Evolutionary conservation across 2,329 filamentous ascomycete genomes (phyloP).

Genomic region (Colletotrichum trifolii): DNA sequence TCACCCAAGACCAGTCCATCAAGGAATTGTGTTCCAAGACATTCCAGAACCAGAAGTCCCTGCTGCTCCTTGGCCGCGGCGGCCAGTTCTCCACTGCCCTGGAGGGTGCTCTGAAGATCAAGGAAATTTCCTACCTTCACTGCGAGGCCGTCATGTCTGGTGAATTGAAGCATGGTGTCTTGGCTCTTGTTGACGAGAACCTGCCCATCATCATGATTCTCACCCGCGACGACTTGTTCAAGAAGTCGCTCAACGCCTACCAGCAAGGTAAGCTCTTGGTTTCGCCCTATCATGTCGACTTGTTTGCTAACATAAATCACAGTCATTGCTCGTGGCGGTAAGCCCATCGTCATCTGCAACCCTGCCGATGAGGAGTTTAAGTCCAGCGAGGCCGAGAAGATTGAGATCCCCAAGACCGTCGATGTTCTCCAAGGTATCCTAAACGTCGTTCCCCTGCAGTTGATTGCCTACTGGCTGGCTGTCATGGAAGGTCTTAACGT

Average conservation of each 20-base stretch:
- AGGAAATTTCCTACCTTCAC: conserved; percentile 99
- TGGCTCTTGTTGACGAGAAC: conserved; percentile 97
- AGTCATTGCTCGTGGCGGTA: conserved; percentile 95
- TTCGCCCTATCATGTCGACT: background rate
- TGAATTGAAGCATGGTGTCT: conserved; percentile 98
- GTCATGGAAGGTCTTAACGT: conserved; percentile 97
- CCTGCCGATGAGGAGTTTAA: conserved; percentile 89
- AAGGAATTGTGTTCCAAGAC: conserved; percentile 92
- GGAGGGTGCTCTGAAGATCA: conserved; percentile 98
- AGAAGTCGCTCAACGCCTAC: conserved; percentile 99
- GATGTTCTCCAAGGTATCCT: conserved; percentile 96
- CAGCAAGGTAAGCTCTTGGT: conserved; percentile 78
- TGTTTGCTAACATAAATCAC: conserved; percentile 17
- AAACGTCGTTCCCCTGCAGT: conserved; percentile 96
- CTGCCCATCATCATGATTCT: conserved; percentile 99
- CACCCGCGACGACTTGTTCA: conserved; percentile 94
- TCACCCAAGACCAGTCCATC: conserved; percentile 91
- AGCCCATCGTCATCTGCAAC: conserved; percentile 99
- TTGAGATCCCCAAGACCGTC: conserved; percentile 95
- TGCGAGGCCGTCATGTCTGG: conserved; percentile 99
- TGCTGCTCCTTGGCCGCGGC: conserved; percentile 92
- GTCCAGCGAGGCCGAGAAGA: conserved; percentile 89
- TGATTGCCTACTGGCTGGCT: conserved; percentile 99
- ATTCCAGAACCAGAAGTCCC: conserved; percentile 97
- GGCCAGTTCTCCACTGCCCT: conserved; percentile 97